Evolutionary conservation across 164 flowering plant species (phyloP).

Genomic region (Macadamia integrifolia): DNA sequence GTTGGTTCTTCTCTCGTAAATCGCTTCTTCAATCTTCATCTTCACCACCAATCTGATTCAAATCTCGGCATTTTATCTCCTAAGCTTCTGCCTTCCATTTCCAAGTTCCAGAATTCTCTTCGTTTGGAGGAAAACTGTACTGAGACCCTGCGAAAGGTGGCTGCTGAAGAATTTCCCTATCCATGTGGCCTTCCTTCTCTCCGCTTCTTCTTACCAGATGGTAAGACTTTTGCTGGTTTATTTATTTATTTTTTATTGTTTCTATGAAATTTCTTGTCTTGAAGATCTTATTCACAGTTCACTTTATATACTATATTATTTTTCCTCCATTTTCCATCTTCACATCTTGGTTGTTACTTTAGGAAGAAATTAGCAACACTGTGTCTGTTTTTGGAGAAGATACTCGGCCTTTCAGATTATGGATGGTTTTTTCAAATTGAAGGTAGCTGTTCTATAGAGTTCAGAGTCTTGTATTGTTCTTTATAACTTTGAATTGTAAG

Average conservation of each 20-base stretch:
- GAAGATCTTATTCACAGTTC: not conserved
- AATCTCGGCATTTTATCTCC: conserved; percentile 14
- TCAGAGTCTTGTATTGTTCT: too few relatives aligned
- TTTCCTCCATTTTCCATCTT: not conserved
- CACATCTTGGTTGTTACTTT: too few relatives aligned
- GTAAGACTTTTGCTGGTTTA: conserved; percentile 19
- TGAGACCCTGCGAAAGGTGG: conserved; percentile 12
- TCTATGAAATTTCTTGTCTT: not conserved
- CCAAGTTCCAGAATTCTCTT: conserved; percentile 26
- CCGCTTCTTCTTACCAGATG: conserved; percentile 65
- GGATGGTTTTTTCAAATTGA: too few relatives aligned
- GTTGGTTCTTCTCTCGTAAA: conserved; percentile 39
- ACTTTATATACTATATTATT: not conserved
- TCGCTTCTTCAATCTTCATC: conserved; percentile 25
- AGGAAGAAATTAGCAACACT: too few relatives aligned
- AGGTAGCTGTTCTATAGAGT: too few relatives aligned
- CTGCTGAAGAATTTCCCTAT: conserved; percentile 28
- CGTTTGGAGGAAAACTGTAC: conserved; percentile 30
- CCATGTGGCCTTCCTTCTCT: conserved; percentile 64
- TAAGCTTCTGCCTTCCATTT: conserved; percentile 32
- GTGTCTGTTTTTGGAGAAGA: too few relatives aligned
- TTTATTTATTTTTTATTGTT: too few relatives aligned
- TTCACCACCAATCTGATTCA: conserved; percentile 7
- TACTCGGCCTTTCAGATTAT: too few relatives aligned
- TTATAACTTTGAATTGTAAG: too few relatives aligned